Evolutionary conservation across 2,329 filamentous ascomycete species (phyloP).

Genomic region (Aspergillus sp.): DNA sequence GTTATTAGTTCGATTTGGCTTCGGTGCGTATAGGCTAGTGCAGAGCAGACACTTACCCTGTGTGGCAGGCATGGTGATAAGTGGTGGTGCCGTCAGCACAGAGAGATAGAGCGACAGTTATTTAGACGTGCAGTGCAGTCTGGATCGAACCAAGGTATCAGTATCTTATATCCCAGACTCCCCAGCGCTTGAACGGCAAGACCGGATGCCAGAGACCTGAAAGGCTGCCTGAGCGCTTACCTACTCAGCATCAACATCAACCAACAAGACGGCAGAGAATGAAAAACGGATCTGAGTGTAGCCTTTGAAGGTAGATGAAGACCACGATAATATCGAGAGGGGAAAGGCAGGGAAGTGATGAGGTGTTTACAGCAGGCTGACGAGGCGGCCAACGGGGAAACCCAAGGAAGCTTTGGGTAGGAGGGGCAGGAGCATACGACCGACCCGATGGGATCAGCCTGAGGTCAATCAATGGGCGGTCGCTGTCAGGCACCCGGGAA

Average conservation of each 20-base stretch:
- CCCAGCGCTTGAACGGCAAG: neutral
- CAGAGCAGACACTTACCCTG: slow-evolving; percentile 23
- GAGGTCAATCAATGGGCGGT: slow-evolving; percentile 21
- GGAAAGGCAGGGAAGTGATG: slow-evolving; percentile 2
- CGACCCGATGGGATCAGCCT: slow-evolving; percentile 22
- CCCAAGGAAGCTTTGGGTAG: slow-evolving; percentile 8
- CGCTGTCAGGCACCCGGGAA: slow-evolving; percentile 19
- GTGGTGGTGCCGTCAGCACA: neutral
- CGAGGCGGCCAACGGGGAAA: slow-evolving; percentile 16
- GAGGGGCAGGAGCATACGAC: slow-evolving; percentile 19
- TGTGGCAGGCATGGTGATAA: slow-evolving; percentile 24
- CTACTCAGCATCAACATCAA: neutral
- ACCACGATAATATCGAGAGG: neutral
- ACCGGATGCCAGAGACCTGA: neutral
- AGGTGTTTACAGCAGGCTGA: slow-evolving; percentile 5
- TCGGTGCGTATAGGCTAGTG: neutral
- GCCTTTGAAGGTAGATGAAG: neutral
- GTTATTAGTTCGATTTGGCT: slow-evolving; percentile 10
- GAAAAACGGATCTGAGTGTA: neutral
- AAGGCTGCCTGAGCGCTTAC: neutral
- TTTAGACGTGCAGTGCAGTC: neutral
- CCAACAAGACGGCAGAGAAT: neutral
- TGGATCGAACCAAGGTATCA: neutral
- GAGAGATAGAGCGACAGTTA: neutral
- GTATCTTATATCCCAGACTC: neutral